Evolutionary conservation across 495 filamentous ascomycete species (phyloP).

Genomic region (Hyaloscypha bicolor): DNA sequence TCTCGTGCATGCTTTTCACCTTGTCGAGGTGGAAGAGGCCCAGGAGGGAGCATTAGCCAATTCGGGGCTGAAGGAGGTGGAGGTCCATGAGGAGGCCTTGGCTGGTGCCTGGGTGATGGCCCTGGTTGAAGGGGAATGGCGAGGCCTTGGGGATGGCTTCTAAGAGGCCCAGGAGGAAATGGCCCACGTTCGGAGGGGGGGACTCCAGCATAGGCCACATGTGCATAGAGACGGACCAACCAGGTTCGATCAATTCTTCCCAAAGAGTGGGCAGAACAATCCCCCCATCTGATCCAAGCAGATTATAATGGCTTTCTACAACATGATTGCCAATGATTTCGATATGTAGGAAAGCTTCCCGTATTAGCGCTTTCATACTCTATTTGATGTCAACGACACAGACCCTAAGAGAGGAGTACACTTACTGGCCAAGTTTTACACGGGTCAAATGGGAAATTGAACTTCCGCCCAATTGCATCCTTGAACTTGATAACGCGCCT

Average conservation of each 20-base stretch:
- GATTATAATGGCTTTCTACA: conserved; percentile 48
- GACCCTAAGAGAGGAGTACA: conserved; percentile 13
- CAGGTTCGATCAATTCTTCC: conserved; percentile 55
- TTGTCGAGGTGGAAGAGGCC: too few relatives aligned
- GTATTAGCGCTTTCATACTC: conserved; percentile 58
- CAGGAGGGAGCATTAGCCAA: too few relatives aligned
- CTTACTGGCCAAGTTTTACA: conserved; percentile 66
- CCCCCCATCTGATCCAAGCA: conserved; percentile 46
- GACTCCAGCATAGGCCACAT: conserved; percentile 80
- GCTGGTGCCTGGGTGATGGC: too few relatives aligned
- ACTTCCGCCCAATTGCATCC: conserved; percentile 66
- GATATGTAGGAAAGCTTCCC: conserved; percentile 49
- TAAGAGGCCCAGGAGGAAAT: too few relatives aligned
- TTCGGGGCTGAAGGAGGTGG: too few relatives aligned
- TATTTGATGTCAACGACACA: conserved; percentile 30
- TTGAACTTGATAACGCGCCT: conserved; percentile 55
- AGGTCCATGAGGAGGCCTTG: too few relatives aligned
- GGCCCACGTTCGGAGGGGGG: not conserved
- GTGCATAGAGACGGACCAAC: conserved; percentile 81
- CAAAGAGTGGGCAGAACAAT: conserved; percentile 54
- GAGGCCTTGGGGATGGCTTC: too few relatives aligned
- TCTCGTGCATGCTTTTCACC: too few relatives aligned
- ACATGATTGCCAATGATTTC: conserved; percentile 50
- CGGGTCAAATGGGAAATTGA: conserved; percentile 64
- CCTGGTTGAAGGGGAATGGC: too few relatives aligned